Evolutionary conservation across 805 yeast genomes (phyloP), one percentile per base, ranked within the genome.

Genomic region (Candida railenensis): DNA sequence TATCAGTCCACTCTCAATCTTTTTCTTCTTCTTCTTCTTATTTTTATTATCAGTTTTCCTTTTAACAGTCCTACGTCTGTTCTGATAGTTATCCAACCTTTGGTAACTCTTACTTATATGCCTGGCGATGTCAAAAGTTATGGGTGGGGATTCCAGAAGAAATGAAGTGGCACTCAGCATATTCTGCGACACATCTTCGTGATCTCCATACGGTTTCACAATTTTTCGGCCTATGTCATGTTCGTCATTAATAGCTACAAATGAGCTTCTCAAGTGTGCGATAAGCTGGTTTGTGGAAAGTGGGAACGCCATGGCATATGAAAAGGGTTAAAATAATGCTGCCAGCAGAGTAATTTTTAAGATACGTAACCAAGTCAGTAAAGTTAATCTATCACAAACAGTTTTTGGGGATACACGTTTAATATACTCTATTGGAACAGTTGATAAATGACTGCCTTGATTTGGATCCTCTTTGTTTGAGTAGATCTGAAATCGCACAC

Each of bases 241-340:
- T 25, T 25, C 62, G 20, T 55, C 52, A 34, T 62, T 64, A 16
- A 52, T 48, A 0, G 63, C 55, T 3, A 61, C 44, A 46, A 59
- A 64, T 2, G 67, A 53, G 16, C 61, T 55, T 34, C 72, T 52
- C 33, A 67, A 48, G 34, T 63, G 64, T 2, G 62, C 58, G 37
- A 71, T 48, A 42, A 70, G 44, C 16, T 61, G 63, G 16, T 59
- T 49, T 5, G 60, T 56, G 30, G 67, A 71, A 20, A 62, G 56
- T 3, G 74, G 71, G 42, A 70, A 63, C 22, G 75, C 67, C 77
- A 71, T 71, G 3, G 34, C 48, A 43, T 5, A 7, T 25, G 30
- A 11, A 25, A 11, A 11, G 30, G 30, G n/a, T n/a, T n/a, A n/a
- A n/a, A n/a, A n/a, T 25, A 7, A 25, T 11, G 30, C 30, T 25